Evolutionary conservation across 2,329 filamentous ascomycete genomes (phyloP).

Genomic region (Sporothrix euskadiensis): DNA sequence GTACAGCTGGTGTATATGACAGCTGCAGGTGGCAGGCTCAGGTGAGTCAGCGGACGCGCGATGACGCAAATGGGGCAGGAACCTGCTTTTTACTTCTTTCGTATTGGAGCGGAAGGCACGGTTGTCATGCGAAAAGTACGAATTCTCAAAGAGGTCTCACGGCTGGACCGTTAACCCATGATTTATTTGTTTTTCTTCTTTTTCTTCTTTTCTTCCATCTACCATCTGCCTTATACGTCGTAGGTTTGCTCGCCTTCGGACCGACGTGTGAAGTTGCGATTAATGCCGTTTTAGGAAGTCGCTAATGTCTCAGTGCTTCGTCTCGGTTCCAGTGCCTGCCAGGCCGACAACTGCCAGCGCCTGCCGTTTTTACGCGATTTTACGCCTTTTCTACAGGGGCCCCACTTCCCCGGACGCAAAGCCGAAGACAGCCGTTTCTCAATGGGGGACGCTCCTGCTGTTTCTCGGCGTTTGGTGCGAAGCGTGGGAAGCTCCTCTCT

Average conservation of each 20-base stretch:
- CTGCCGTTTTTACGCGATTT: background rate
- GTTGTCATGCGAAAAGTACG: background rate
- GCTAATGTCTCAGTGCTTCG: background rate
- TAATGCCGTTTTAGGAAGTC: conserved; percentile 15
- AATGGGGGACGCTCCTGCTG: background rate
- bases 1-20: background rate
- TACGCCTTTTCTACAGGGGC: conserved; percentile 9
- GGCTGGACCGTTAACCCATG: background rate
- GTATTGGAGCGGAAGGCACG: background rate
- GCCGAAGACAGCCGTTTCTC: conserved; percentile 24
- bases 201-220: background rate
- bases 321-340: background rate
- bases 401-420: conserved; percentile 27
- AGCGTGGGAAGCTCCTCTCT: background rate
- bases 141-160: background rate
- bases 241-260: background rate
- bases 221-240: background rate
- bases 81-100: background rate
- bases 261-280: background rate
- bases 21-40: background rate
- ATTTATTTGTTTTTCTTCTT: background rate
- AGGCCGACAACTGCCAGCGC: background rate
- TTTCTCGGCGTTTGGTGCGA: conserved; percentile 13
- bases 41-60: conserved; percentile 13
- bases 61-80: conserved; percentile 17